Percentiles rank a stretch among this genome's conserved stretches.
phyloP scores from a whole-genome alignment of 371 early-diverging fungal genomes.

The Funneliformis caledonium region DNA sequence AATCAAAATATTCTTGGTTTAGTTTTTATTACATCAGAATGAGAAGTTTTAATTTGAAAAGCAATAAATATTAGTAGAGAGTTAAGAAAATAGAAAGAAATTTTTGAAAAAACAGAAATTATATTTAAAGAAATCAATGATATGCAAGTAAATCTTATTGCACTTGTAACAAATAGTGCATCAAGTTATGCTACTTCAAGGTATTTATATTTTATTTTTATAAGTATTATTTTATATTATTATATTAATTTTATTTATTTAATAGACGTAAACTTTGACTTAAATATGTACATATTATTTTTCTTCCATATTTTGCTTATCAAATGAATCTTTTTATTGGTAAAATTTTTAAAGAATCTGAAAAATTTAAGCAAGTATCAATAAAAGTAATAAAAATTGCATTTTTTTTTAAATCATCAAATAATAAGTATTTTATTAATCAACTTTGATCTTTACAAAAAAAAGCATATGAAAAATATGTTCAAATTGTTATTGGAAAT shows the following conservation, averaged over 20 bases:
- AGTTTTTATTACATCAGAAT: constrained; percentile 13
- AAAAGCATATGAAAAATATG: not conserved
- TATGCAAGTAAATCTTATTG: not conserved
- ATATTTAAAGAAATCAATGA: constrained; percentile 11
- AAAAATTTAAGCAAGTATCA: not conserved
- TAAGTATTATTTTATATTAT: not conserved
- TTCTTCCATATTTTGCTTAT: constrained; percentile 24
- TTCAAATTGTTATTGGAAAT: not conserved
- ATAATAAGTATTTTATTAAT: constrained; percentile 17
- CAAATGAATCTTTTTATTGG: constrained; percentile 23
- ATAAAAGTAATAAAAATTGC: constrained; percentile 4
- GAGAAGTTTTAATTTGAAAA: constrained; percentile 4
- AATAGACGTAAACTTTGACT: not conserved
- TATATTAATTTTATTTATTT: not conserved
- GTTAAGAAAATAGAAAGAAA: not conserved
- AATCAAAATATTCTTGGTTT: constrained; percentile 24
- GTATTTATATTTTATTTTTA: not conserved
- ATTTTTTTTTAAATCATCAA: not conserved
- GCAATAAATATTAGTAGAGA: not conserved
- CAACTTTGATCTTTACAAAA: not conserved
- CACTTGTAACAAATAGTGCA: constrained; percentile 18
- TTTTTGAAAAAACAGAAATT: constrained; percentile 19
- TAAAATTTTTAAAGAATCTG: constrained; percentile 9
- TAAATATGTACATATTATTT: not conserved
- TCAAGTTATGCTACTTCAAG: not conserved